phyloP scores from a whole-genome alignment of 2,329 filamentous ascomycete species.

The Cytospora leucostoma region DNA sequence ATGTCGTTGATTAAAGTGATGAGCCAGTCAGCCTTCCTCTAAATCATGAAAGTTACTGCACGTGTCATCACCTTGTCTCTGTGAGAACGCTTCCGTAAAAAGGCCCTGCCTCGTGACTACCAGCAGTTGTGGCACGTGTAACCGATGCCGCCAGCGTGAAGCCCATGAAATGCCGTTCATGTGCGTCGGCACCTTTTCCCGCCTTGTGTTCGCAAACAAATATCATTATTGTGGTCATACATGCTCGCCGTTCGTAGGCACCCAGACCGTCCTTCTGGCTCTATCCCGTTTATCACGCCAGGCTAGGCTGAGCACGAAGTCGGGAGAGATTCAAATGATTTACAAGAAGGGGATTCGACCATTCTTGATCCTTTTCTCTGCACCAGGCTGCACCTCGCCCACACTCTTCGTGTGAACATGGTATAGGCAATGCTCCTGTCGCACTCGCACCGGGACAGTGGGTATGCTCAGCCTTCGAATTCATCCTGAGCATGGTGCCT shows the following conservation, averaged over 20 bases:
- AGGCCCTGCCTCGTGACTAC: background rate
- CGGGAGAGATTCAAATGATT: conserved; percentile 3
- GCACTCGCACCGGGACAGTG: background rate
- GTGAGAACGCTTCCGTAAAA: background rate
- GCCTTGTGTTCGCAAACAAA: conserved; percentile 4
- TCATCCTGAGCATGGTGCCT: background rate
- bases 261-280: conserved; percentile 5
- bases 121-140: background rate
- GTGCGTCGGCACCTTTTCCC: background rate
- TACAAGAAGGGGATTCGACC: conserved; percentile 10
- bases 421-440: background rate
- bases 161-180: background rate
- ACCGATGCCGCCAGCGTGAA: background rate
- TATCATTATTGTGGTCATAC: conserved; percentile 21
- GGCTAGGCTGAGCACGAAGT: background rate
- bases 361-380: background rate
- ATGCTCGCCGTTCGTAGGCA: background rate
- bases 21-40: background rate
- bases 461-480: background rate
- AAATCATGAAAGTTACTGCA: background rate
- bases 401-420: background rate
- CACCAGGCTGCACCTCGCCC: background rate
- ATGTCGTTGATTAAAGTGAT: conserved; percentile 18
- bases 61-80: background rate
- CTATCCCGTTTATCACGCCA: conserved; percentile 4